A percentile compares a stretch with the other conserved stretches of the same genome.
These are phyloP conservation scores for Candida methanosorbosa DNA, from an alignment of 805 yeast genomes.

Conservation along the genomic window DNA sequence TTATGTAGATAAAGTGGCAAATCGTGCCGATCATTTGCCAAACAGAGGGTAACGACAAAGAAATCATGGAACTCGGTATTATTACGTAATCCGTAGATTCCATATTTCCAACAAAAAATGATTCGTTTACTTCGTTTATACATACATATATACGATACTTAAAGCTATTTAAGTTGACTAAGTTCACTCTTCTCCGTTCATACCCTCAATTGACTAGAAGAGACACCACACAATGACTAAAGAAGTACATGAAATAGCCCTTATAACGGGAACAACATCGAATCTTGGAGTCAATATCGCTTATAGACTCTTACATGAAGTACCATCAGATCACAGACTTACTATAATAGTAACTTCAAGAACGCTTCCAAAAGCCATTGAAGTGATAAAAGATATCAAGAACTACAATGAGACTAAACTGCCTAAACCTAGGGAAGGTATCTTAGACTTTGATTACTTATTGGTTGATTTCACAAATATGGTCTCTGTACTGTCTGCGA, in stretches of 20 bases:
- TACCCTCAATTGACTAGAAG: no score
- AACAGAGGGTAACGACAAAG: no score
- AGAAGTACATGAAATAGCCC: slow-evolving; percentile 16
- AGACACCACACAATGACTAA: not conserved
- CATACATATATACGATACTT: not conserved
- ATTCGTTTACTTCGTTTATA: not conserved
- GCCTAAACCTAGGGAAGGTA: slow-evolving; percentile 35
- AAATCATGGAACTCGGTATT: no score
- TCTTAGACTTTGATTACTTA: slow-evolving; percentile 78
- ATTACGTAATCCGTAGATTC: no score
- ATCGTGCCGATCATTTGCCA: no score
- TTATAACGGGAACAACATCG: slow-evolving; percentile 34
- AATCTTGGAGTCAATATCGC: slow-evolving; percentile 86
- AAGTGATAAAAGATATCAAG: slow-evolving; percentile 55
- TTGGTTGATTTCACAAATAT: slow-evolving; percentile 85
- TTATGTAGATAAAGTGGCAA: no score
- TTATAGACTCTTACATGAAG: slow-evolving; percentile 58
- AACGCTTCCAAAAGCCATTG: slow-evolving; percentile 76
- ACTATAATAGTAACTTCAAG: slow-evolving; percentile 87
- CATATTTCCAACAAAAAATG: no score
- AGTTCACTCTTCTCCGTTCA: not conserved
- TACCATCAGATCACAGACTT: slow-evolving; percentile 44
- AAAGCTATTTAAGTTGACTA: not conserved
- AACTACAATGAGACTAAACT: slow-evolving; percentile 28
- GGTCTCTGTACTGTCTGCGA: slow-evolving; percentile 75